Conservation (phyloP, 495 filamentous ascomycete species). For the Penicillium longicatenatum region DNA sequence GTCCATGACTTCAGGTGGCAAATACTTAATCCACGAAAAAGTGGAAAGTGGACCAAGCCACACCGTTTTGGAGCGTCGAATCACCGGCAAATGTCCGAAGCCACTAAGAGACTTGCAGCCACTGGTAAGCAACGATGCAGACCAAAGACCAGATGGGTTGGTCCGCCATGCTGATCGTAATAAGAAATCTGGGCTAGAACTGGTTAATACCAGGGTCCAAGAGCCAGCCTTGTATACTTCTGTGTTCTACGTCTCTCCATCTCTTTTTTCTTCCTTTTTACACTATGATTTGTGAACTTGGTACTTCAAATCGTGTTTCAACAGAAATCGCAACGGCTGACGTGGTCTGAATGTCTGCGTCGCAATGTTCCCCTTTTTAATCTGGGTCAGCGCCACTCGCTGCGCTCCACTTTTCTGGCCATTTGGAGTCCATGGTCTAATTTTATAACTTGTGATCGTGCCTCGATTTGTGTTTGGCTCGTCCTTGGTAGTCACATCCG, state of each 20-base stretch:
- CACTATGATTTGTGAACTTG: too few relatives aligned
- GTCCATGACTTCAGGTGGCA: neutral
- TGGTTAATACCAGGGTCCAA: constrained; percentile 7
- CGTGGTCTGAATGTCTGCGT: constrained; percentile 9
- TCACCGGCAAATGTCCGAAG: constrained; percentile 1
- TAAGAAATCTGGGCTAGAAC: constrained; percentile 6
- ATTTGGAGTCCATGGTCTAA: constrained; percentile 2
- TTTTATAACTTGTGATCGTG: neutral
- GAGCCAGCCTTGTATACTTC: neutral
- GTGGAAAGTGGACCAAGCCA: constrained; percentile 4
- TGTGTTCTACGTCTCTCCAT: neutral
- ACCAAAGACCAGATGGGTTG: neutral
- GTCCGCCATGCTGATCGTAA: constrained; percentile 4
- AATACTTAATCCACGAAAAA: neutral
- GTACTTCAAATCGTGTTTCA: neutral
- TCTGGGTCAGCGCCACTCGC: constrained; percentile 17
- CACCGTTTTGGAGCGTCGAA: constrained; percentile 4
- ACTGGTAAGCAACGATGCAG: neutral
- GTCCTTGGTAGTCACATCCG: neutral
- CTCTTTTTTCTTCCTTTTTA: neutral
- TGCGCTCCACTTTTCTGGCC: constrained; percentile 16
- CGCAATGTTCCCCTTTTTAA: constrained; percentile 15
- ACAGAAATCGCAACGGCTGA: neutral
- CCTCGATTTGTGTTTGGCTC: neutral
- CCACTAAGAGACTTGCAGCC: neutral